phyloP scores from a whole-genome alignment of 2,329 filamentous ascomycete species.

The Diaporthe velutina region DNA sequence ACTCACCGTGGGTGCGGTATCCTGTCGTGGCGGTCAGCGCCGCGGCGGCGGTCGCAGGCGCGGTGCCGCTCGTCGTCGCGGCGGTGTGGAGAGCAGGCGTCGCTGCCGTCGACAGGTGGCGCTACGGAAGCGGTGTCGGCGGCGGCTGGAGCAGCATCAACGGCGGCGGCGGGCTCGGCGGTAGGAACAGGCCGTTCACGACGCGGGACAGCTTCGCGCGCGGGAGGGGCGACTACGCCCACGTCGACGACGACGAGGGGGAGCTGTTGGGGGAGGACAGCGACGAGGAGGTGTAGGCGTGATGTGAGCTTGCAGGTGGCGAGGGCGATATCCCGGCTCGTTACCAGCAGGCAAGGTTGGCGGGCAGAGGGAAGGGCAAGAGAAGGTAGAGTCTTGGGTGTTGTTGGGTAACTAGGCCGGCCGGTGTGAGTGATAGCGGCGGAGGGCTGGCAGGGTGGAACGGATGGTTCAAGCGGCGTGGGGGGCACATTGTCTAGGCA shows the following conservation, averaged over 20 bases:
- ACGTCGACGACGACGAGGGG: constrained; percentile 93
- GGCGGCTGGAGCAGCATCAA: constrained; percentile 57
- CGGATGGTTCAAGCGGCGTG: neutral
- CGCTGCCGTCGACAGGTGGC: constrained; percentile 63
- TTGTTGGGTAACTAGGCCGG: constrained; percentile 12
- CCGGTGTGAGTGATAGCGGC: constrained; percentile 3
- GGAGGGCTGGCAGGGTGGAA: neutral
- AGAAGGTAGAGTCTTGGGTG: neutral
- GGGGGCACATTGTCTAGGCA: constrained; percentile 23
- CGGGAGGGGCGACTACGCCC: constrained; percentile 86
- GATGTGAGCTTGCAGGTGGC: neutral
- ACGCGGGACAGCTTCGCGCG: constrained; percentile 91
- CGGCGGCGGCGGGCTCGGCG: constrained; percentile 59
- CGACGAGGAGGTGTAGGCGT: constrained; percentile 81
- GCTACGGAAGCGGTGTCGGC: constrained; percentile 49
- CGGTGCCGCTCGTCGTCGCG: constrained; percentile 78
- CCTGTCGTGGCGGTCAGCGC: constrained; percentile 82
- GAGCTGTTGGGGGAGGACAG: constrained; percentile 94
- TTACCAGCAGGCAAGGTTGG: neutral
- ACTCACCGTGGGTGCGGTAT: constrained; percentile 83
- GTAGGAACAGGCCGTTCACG: constrained; percentile 79
- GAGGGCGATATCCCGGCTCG: neutral
- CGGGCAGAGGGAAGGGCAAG: neutral
- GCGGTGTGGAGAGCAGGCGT: constrained; percentile 78
- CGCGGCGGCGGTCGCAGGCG: constrained; percentile 68